Conservation (phyloP, 1,139 yeast genomes). For the Nadsonia commutata region DNA sequence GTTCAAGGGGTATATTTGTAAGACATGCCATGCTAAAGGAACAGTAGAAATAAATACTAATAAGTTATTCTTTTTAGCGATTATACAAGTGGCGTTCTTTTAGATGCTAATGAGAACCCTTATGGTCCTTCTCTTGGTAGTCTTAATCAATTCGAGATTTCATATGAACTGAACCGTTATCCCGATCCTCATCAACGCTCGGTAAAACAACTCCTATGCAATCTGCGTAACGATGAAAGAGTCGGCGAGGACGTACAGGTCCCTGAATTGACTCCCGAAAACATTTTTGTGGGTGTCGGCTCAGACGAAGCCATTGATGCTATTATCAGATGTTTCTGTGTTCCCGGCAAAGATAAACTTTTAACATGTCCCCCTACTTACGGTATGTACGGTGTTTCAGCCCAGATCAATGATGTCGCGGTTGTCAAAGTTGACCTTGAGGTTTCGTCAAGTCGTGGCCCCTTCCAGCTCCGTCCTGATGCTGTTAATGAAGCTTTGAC, state of each 20-base stretch:
- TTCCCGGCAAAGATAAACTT: conserved; percentile 70
- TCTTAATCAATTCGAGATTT: conserved; percentile 24
- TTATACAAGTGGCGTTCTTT: conserved; percentile 66
- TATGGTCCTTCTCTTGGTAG: conserved; percentile 65
- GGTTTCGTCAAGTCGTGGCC: conserved; percentile 26
- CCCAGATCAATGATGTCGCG: conserved; percentile 74
- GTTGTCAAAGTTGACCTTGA: conserved; percentile 58
- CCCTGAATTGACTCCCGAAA: conserved; percentile 36
- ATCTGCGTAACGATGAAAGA: conserved; percentile 48
- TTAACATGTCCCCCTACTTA: conserved; percentile 90
- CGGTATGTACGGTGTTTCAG: conserved; percentile 91
- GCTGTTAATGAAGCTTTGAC: conserved; percentile 38
- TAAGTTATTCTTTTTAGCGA: conserved; percentile 26
- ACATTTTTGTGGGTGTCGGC: conserved; percentile 89
- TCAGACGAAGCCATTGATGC: conserved; percentile 94
- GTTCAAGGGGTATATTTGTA: conserved; percentile 9
- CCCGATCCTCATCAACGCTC: conserved; percentile 94
- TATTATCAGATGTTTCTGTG: conserved; percentile 69
- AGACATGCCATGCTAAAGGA: not conserved
- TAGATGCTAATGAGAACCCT: conserved; percentile 94
- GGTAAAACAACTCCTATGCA: conserved; percentile 55
- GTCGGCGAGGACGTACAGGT: conserved; percentile 10
- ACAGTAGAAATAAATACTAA: not conserved
- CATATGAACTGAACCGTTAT: conserved; percentile 58
- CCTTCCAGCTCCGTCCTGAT: conserved; percentile 52